Evolutionary conservation across 805 yeast genomes (phyloP), one percentile per base, ranked within the genome.

Genomic region (Millerozyma acaciae): DNA sequence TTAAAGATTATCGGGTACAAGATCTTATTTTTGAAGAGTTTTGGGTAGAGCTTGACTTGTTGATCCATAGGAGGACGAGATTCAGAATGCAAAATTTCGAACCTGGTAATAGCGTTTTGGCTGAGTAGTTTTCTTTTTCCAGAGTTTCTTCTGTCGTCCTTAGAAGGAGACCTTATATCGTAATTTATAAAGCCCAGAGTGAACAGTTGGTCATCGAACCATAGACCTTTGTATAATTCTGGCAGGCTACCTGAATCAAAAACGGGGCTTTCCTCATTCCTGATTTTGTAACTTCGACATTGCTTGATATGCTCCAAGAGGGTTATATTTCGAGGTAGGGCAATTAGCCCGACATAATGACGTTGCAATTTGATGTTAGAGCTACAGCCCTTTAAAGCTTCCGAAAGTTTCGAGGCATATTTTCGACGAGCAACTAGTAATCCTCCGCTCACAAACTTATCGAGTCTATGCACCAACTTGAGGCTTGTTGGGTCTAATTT

Each of bases 381-480:
- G 6, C 14, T 21, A 8, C 30, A 37, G 3, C 26, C 30, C n/a
- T 32, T 20, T 28, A 48, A 39, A 1, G 38, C 29, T 32, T 34
- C 21, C 16, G 23, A 18, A 15, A 28, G 13, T 7, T 23, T 15
- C 13, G 19, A 7, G 13, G 17, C 32, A 14, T 34, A 38, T 2
- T 47, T 24, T 23, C 33, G 32, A 30, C 55, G 26, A 5, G 50
- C 41, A 8, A 53, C 42, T 8, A 47, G 21, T 28, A 51, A 25
- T 3, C 55, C 58, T 3, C 58, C 58, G 8, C 51, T 47, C 8
- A 51, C 56, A 37, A 34, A 48, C 35, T 42, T 35, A 32, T 53
- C 57, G 13, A 53, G 33, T 20, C 58, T 33, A 27, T 48, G 54
- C 4, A 48, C 42, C 16, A 50, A 30, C 16, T 43, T 33, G 28